Conservation (phyloP, 2,329 filamentous ascomycete genomes). For the Talaromyces sp. region DNA sequence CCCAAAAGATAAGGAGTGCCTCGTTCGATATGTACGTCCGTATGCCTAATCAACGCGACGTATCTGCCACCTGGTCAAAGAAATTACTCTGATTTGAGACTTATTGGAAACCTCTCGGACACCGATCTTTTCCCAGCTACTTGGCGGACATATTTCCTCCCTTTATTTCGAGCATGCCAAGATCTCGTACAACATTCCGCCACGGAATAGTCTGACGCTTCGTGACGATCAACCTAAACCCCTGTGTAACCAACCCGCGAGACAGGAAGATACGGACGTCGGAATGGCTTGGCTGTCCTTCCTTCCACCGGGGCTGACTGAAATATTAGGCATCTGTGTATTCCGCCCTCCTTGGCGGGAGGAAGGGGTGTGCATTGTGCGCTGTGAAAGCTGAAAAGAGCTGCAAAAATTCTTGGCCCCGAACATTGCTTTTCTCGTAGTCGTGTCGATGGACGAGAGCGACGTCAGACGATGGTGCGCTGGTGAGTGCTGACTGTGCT, state of each 20-base stretch:
- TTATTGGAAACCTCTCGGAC: background rate
- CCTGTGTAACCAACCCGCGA: background rate
- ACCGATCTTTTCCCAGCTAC: background rate
- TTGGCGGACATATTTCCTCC: background rate
- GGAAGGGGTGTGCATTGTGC: background rate
- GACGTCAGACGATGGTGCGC: too few species aligned
- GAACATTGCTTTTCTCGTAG: background rate
- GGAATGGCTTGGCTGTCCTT: slow-evolving; percentile 11
- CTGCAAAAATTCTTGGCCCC: background rate
- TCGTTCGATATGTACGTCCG: background rate
- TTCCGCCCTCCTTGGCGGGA: slow-evolving; percentile 6
- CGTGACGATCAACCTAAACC: background rate
- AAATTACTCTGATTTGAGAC: background rate
- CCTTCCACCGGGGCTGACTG: background rate
- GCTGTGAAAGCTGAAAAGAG: background rate
- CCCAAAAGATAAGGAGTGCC: background rate
- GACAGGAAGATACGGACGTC: background rate
- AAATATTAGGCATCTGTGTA: background rate
- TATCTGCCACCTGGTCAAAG: background rate
- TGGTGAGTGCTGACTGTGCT: too few species aligned
- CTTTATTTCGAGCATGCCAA: slow-evolving; percentile 1
- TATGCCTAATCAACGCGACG: background rate
- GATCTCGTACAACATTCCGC: slow-evolving; percentile 8
- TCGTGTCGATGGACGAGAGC: background rate
- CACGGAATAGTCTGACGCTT: background rate